phyloP scores from a whole-genome alignment of 2,329 filamentous ascomycete genomes.

The Aspergillus intermedius region DNA sequence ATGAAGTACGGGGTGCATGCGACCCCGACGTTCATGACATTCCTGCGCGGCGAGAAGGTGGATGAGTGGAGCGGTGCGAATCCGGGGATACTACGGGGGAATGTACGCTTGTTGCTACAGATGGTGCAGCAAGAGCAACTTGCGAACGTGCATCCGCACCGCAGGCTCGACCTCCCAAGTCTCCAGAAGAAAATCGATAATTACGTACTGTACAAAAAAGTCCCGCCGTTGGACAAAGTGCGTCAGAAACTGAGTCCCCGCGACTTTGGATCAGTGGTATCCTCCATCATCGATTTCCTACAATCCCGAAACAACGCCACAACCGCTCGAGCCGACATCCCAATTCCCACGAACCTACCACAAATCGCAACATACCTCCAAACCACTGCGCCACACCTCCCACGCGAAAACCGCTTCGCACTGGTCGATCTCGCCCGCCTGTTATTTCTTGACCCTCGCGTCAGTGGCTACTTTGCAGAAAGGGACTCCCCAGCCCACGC shows the following conservation, averaged over 20 bases:
- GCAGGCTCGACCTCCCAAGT: slow-evolving; percentile 61
- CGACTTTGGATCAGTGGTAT: slow-evolving; percentile 55
- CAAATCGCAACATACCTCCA: slow-evolving; percentile 58
- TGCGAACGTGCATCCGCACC: slow-evolving; percentile 58
- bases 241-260: slow-evolving; percentile 64
- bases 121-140: slow-evolving; percentile 58
- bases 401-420: slow-evolving; percentile 64
- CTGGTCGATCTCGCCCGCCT: slow-evolving; percentile 79
- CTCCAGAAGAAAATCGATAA: slow-evolving; percentile 58
- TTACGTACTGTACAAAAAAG: slow-evolving; percentile 69
- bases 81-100: slow-evolving; percentile 59
- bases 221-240: slow-evolving; percentile 77
- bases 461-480: slow-evolving; percentile 69
- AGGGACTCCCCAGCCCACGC: slow-evolving; percentile 59
- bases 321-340: slow-evolving; percentile 56
- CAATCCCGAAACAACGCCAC: slow-evolving; percentile 46
- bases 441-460: slow-evolving; percentile 66
- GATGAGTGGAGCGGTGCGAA: slow-evolving; percentile 78
- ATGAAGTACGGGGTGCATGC: slow-evolving; percentile 62
- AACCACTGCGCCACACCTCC: slow-evolving; percentile 49
- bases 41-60: slow-evolving; percentile 66
- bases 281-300: slow-evolving; percentile 64
- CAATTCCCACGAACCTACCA: slow-evolving; percentile 64
- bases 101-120: slow-evolving; percentile 66
- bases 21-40: slow-evolving; percentile 86